Evolutionary conservation across 805 yeast genomes (phyloP), one percentile per base, ranked within the genome.

Genomic region (Ogataea saltuana): DNA sequence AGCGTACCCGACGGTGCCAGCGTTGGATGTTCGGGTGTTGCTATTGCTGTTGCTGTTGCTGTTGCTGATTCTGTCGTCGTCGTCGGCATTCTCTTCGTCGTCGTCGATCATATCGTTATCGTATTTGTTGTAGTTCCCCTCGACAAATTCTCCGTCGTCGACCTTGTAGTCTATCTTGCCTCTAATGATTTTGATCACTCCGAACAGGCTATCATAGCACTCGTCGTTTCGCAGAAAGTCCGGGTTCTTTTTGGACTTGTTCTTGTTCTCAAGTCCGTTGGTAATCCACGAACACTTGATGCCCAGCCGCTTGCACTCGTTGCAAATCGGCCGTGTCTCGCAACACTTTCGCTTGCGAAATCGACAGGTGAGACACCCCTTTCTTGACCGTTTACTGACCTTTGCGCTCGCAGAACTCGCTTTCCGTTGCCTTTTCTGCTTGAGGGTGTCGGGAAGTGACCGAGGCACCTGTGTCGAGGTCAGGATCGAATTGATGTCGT

Each of bases 321-420:
- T 56, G 50, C 75, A 71, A 5, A 62, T 49, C 2, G 75, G 75
- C 45, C 63, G 64, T 5, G 61, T 55, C 44, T 70, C 68, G 48
- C 70, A 71, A 49, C 75, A 71, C 41, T 69, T 70, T 50, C 70
- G 69, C 59, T 69, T 71, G 33, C 73, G 59, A 44, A 55, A 59
- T 44, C 70, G 61, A 50, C 75, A 71, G 33, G 65, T 62, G 11
- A 59, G 45, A 42, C 72, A 69, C 0, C 71, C 71, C 13, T 50
- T 42, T 15, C 65, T 47, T 1, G 69, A 64, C 11, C 67, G 41
- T 33, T 49, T 49, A 13, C 51, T 44, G 3, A 48, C 44, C 36
- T 39, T 41, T 18, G 41, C 40, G 1, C 18, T 16, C 6, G 8
- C 25, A 2, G 28, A 3, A 26, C n/a, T 11, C 15, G 15, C 23